Conservation (phyloP, 2,329 filamentous ascomycete genomes). For the Monosporascus sp. region DNA sequence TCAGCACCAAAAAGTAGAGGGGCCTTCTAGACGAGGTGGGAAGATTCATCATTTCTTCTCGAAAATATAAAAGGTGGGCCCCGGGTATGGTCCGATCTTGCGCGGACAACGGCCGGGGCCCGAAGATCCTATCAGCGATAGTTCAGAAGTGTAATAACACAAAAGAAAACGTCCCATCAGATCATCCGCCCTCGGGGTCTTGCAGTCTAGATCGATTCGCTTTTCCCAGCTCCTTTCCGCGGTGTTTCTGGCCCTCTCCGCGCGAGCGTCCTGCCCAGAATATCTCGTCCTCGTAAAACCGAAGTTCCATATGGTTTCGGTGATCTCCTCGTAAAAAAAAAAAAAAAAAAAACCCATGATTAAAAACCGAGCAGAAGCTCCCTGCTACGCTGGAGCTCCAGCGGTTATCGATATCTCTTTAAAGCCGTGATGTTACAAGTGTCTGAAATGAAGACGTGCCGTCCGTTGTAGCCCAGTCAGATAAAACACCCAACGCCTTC, state of each 20-base stretch:
- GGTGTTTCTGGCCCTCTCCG: not conserved
- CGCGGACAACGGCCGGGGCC: conserved; percentile 5
- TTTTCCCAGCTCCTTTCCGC: conserved; percentile 1
- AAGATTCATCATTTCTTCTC: too few relatives aligned
- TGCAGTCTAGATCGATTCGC: conserved; percentile 10
- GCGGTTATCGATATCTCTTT: too few relatives aligned
- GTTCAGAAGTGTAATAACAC: conserved; percentile 23
- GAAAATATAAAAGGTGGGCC: too few relatives aligned
- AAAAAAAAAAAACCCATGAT: too few relatives aligned
- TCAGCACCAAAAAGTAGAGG: too few relatives aligned
- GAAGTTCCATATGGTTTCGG: conserved; percentile 4
- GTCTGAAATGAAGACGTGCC: not conserved
- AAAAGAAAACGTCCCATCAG: conserved; percentile 6
- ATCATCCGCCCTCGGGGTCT: conserved; percentile 7
- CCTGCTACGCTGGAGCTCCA: too few relatives aligned
- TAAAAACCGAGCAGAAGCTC: too few relatives aligned
- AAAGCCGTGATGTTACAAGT: not conserved
- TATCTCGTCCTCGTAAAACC: conserved; percentile 2
- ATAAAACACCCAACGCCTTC: conserved; percentile 13
- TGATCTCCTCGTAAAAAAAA: not conserved
- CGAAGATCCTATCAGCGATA: conserved; percentile 18
- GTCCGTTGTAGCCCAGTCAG: not conserved
- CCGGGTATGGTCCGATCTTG: not conserved
- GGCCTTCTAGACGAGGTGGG: too few relatives aligned
- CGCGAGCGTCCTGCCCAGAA: not conserved